Base-by-base conservation (phyloP, 2,329 filamentous ascomycete species). In the Fusarium sp. region DNA sequence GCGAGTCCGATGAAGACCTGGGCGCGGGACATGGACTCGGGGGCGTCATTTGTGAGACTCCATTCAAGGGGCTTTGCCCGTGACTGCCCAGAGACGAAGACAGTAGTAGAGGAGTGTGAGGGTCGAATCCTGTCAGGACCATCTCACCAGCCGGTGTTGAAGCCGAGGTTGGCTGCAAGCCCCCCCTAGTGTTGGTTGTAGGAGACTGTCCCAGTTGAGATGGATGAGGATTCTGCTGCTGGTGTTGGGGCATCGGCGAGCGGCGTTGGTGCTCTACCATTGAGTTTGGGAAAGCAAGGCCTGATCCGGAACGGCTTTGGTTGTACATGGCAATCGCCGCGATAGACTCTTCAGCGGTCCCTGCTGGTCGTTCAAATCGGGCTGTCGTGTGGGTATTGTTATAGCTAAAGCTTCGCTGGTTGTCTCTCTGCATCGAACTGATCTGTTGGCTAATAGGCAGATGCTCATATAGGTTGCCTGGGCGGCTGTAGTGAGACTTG, bases 11-110 rank as follows among this genome's bases (percentile, higher is more conserved):
- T 6, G 51, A 23, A 3, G 17, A 42, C 29, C 65, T 58, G 1
- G 65, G 65, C 6, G 63, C 63, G 1, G 65, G 65, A 21, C 65
- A 68, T n/a, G 65, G 65, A 3, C 50, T 68, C 3, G 65, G 63
- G 5, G 65, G 65, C 2, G 65, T 68, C 31, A 49, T 49, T 2
- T 61, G 42, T 4, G 53, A 35, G 36, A 43, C 21, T 1, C 8
- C 19, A 10, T 21, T 14, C 10, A 55, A 59, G 19, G 27, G 39
- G 8, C 19, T 37, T 6, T 41, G 41, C 6, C 21, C 38, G 4
- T 23, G 29, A 14, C 9, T 32, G 4, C 19, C 36, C 19, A 43
- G 9, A 10, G 29, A 31, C 7, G 59, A 53, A 13, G 39, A 33
- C 5, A 48, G 48, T 9, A 41, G 11, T 5, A 44, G 39, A 23